Conservation (phyloP, 1,284 basidiomycete species). For the Puccinia novopanici region DNA sequence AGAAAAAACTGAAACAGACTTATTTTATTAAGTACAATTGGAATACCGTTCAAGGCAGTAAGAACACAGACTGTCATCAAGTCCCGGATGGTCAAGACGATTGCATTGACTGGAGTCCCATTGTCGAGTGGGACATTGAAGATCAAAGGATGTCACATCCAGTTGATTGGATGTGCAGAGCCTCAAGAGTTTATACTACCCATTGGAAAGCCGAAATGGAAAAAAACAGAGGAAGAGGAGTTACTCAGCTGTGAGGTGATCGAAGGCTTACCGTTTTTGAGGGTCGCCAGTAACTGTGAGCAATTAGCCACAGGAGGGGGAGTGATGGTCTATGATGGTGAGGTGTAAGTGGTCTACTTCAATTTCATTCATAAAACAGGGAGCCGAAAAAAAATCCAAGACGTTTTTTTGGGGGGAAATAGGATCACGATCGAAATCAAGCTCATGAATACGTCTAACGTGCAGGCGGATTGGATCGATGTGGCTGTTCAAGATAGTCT, state of each 20-base stretch:
- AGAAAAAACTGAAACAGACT: not conserved
- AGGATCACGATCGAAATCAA: constrained; percentile 37
- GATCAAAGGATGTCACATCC: constrained; percentile 23
- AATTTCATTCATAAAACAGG: not conserved
- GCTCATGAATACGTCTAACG: constrained; percentile 34
- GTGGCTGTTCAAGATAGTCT: constrained; percentile 29
- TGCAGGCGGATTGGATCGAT: constrained; percentile 33
- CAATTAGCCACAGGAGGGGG: constrained; percentile 4
- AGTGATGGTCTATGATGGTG: constrained; percentile 41
- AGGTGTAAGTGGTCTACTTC: constrained; percentile 19
- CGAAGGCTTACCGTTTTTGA: constrained; percentile 30
- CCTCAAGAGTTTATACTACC: constrained; percentile 27
- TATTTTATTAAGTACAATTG: not conserved
- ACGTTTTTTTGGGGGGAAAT: not conserved
- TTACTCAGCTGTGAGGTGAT: constrained; percentile 27
- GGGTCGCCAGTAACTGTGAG: not conserved
- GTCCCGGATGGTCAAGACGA: constrained; percentile 30
- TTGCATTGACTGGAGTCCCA: constrained; percentile 21
- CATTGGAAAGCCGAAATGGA: constrained; percentile 15
- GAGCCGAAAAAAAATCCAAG: not conserved
- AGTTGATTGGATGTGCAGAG: constrained; percentile 2
- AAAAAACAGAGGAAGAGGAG: constrained; percentile 25
- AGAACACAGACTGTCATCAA: constrained; percentile 1
- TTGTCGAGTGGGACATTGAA: constrained; percentile 21
- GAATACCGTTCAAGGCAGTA: constrained; percentile 9